phyloP scores from a whole-genome alignment of 2,329 filamentous ascomycete species.

The Drechmeria coniospora region DNA sequence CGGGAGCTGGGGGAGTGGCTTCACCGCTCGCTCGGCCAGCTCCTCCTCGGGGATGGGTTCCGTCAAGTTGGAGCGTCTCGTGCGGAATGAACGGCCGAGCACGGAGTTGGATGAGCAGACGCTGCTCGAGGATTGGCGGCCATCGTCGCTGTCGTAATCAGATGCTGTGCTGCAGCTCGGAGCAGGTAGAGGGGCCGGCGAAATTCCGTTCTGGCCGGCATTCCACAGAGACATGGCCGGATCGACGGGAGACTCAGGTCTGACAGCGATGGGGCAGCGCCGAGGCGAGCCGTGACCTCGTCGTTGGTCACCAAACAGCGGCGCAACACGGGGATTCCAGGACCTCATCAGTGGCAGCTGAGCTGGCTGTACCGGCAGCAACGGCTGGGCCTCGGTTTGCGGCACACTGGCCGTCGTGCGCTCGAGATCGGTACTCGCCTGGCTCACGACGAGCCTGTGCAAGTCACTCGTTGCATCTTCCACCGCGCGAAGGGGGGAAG shows the following conservation, averaged over 20 bases:
- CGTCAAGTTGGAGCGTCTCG: constrained; percentile 4
- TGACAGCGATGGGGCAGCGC: constrained; percentile 6
- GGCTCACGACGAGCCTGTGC: constrained; percentile 9
- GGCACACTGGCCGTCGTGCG: not conserved
- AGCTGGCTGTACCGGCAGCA: constrained; percentile 11
- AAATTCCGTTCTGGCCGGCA: not conserved
- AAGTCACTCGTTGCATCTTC: constrained; percentile 15
- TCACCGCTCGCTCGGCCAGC: constrained; percentile 1
- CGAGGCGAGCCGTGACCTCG: constrained; percentile 8
- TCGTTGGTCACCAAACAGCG: constrained; percentile 7
- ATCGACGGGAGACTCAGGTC: constrained; percentile 7
- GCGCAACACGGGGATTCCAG: constrained; percentile 21
- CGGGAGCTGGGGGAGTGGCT: constrained; percentile 3
- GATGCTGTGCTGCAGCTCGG: constrained; percentile 2
- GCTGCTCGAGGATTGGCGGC: constrained; percentile 6
- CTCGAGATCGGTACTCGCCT: not conserved
- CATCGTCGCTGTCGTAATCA: constrained; percentile 6
- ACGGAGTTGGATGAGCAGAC: constrained; percentile 5
- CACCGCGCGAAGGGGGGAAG: constrained; percentile 7
- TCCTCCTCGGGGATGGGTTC: constrained; percentile 7
- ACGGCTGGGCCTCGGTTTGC: no score
- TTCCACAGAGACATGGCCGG: constrained; percentile 5
- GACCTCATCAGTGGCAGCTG: constrained; percentile 26
- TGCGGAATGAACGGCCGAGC: constrained; percentile 3
- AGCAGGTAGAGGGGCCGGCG: not conserved